Percentiles rank a stretch among this genome's conserved stretches.
Conservation (phyloP, 2,329 filamentous ascomycete species). For the Neofusicoccum laricinum region DNA sequence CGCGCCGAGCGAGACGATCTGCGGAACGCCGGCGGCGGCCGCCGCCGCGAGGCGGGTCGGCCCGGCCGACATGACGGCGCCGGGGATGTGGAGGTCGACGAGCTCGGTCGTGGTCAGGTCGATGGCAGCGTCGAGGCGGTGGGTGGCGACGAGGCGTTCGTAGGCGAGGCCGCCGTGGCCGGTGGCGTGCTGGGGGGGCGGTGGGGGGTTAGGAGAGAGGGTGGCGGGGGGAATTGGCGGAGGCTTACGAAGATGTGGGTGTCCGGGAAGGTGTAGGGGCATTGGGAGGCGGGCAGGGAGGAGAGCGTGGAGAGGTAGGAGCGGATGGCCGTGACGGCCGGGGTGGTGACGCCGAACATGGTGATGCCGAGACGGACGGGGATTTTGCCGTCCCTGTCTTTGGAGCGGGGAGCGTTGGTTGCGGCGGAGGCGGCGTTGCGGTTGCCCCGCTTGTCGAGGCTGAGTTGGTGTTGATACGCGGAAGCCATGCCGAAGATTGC, state of each 20-base stretch:
- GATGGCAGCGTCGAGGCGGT: slow-evolving; percentile 61
- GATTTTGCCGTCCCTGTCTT: slow-evolving; percentile 24
- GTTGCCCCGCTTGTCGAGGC: background rate
- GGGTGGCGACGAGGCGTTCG: slow-evolving; percentile 61
- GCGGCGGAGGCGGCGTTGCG: slow-evolving; percentile 13
- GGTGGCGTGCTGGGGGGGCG: slow-evolving; percentile 53
- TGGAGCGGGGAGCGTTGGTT: background rate
- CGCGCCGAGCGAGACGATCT: slow-evolving; percentile 50
- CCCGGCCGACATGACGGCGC: slow-evolving; percentile 62
- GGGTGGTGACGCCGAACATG: slow-evolving; percentile 74
- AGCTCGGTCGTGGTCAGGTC: slow-evolving; percentile 73
- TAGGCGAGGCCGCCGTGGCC: slow-evolving; percentile 67
- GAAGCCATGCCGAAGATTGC: slow-evolving; percentile 59
- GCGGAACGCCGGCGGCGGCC: slow-evolving; percentile 56
- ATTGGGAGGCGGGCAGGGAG: background rate
- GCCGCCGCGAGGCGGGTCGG: slow-evolving; percentile 57
- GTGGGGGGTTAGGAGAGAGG: too few species aligned
- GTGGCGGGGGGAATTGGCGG: too few species aligned
- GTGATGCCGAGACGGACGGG: slow-evolving; percentile 59
- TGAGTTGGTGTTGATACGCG: slow-evolving; percentile 33
- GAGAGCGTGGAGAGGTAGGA: slow-evolving; percentile 44
- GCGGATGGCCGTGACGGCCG: slow-evolving; percentile 58
- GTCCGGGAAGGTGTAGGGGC: slow-evolving; percentile 46
- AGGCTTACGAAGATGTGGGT: slow-evolving; percentile 58
- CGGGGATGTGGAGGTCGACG: slow-evolving; percentile 58